phyloP scores from a whole-genome alignment of 1,139 yeast genomes.

The Candida freyschussii region DNA sequence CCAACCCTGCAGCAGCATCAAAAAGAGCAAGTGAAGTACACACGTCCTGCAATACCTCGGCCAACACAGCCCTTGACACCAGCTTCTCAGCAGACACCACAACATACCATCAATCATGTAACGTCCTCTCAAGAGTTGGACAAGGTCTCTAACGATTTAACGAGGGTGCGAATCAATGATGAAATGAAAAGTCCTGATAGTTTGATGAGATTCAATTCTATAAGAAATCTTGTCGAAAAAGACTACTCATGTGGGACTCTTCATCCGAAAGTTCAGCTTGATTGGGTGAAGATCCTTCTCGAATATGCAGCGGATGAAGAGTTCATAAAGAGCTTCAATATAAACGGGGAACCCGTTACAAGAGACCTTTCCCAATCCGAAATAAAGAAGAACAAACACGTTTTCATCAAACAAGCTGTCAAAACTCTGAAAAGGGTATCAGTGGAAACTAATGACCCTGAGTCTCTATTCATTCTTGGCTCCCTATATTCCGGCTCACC shows the following conservation, averaged over 20 bases:
- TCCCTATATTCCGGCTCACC: conserved; percentile 53
- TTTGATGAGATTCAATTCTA: conserved; percentile 21
- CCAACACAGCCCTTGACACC: neutral
- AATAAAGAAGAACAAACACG: conserved; percentile 45
- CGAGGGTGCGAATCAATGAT: neutral
- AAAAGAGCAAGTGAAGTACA: neutral
- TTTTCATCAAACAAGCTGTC: conserved; percentile 51
- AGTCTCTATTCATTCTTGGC: conserved; percentile 54
- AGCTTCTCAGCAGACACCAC: neutral
- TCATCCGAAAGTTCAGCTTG: conserved; percentile 41
- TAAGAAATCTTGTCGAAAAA: conserved; percentile 30
- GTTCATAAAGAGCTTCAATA: conserved; percentile 38
- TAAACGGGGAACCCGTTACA: conserved; percentile 38
- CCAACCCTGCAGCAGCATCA: neutral
- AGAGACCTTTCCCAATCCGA: conserved; percentile 37
- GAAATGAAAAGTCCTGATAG: conserved; percentile 6
- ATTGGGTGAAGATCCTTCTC: conserved; percentile 46
- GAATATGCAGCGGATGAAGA: conserved; percentile 38
- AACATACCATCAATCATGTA: neutral
- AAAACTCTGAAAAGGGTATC: conserved; percentile 52
- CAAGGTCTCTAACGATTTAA: neutral
- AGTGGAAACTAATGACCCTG: conserved; percentile 37
- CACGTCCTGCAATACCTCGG: neutral
- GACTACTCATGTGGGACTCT: conserved; percentile 31
- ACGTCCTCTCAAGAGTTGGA: neutral